Conservation (phyloP, 768 basidiomycete species). For the Leccinellum luteum region DNA sequence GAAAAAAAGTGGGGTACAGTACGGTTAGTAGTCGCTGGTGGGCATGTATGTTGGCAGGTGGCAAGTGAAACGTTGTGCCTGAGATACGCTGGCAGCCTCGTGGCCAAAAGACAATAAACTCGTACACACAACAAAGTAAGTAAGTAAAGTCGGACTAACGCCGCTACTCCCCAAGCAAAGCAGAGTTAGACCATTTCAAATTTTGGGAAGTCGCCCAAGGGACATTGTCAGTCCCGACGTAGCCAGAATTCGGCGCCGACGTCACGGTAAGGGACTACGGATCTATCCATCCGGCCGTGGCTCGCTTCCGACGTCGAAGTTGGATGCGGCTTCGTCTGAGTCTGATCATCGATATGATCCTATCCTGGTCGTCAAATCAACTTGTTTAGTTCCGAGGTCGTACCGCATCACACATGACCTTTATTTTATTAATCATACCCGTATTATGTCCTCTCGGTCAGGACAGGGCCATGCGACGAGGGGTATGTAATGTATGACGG, state of each 20-base stretch:
- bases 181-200: neutral
- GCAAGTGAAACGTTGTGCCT: neutral
- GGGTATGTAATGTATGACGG: no score
- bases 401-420: neutral
- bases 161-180: neutral
- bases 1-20: neutral
- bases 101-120: constrained; percentile 1
- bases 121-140: no score
- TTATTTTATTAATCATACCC: no score
- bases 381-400: neutral
- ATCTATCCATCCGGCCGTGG: neutral
- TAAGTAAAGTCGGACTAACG: no score
- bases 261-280: neutral
- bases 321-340: neutral
- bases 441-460: no score
- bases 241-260: neutral
- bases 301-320: neutral
- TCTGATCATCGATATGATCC: neutral
- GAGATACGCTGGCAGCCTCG: neutral
- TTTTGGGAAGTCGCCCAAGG: no score
- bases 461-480: no score
- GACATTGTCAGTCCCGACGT: neutral
- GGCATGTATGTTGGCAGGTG: constrained; percentile 12
- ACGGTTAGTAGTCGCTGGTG: neutral
- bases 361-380: neutral